A percentile compares a stretch with the other conserved stretches of the same genome.
Conservation (phyloP, 345 rosid genomes). For the Mallotus nudiflorus region DNA sequence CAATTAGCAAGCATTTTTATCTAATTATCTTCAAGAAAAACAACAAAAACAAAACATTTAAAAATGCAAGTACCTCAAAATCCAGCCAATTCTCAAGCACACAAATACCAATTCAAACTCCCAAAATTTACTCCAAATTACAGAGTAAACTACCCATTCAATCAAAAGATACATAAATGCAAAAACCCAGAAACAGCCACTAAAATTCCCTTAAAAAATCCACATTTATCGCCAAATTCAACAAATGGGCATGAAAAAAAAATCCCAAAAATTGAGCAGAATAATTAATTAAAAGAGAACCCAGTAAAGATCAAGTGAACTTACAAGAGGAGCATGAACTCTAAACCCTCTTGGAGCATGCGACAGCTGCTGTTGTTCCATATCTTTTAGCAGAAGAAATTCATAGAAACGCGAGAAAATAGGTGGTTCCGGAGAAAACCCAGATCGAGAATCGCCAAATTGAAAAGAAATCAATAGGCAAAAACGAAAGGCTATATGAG, state of each 20-base stretch:
- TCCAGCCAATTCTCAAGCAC: neutral
- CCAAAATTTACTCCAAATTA: neutral
- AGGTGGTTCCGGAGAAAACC: neutral
- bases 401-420: slow-evolving; percentile 13
- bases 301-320: slow-evolving; percentile 7
- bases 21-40: neutral
- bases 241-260: neutral
- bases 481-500: neutral
- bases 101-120: neutral
- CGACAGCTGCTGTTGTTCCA: slow-evolving; percentile 13
- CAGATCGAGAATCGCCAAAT: slow-evolving; percentile 4
- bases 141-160: neutral
- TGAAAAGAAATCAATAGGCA: neutral
- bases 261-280: neutral
- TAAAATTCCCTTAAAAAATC: neutral
- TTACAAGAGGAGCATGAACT: slow-evolving; percentile 26
- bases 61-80: neutral
- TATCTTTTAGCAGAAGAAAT: slow-evolving; percentile 4
- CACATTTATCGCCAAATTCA: slow-evolving; percentile 10
- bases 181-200: slow-evolving; percentile 7
- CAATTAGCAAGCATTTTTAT: slow-evolving; percentile 4
- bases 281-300: neutral
- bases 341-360: slow-evolving; percentile 23
- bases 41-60: neutral
- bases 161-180: neutral